Evolutionary conservation across 2,329 filamentous ascomycete species (phyloP).

Genomic region (Colletotrichum sp.): DNA sequence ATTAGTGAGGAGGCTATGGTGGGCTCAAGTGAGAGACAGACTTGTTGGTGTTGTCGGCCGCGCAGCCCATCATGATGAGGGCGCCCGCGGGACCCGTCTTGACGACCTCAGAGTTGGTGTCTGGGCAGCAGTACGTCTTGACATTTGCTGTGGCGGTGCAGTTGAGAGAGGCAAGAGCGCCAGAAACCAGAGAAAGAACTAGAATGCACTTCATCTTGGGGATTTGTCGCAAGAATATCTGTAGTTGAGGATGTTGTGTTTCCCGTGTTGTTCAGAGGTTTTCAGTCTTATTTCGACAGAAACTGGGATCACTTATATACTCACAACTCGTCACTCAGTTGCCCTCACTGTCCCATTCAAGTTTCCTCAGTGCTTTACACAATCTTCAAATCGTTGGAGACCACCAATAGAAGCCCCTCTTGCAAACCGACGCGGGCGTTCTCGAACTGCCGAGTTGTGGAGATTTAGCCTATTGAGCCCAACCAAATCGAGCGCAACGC

Average conservation of each 20-base stretch:
- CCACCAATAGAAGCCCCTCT: background rate
- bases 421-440: background rate
- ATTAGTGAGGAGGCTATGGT: background rate
- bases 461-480: background rate
- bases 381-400: fast-evolving
- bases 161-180: slow-evolving; percentile 21
- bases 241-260: background rate
- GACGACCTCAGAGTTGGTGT: slow-evolving; percentile 19
- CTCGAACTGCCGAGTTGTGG: background rate
- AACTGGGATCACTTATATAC: background rate
- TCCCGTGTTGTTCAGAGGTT: background rate
- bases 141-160: slow-evolving; percentile 15
- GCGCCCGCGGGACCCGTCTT: slow-evolving; percentile 15
- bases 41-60: slow-evolving; percentile 21
- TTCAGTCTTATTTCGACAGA: background rate
- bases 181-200: background rate
- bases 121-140: slow-evolving; percentile 23
- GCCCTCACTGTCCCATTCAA: fast-evolving
- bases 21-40: background rate
- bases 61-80: slow-evolving; percentile 20
- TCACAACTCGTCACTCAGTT: background rate
- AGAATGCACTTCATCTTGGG: slow-evolving; percentile 1
- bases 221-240: fast-evolving
- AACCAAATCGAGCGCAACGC: background rate
- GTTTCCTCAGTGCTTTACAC: background rate